Evolutionary conservation across 164 flowering plant genomes (phyloP), one percentile per base, ranked within the genome.

Genomic region (Aristolochia californica): DNA sequence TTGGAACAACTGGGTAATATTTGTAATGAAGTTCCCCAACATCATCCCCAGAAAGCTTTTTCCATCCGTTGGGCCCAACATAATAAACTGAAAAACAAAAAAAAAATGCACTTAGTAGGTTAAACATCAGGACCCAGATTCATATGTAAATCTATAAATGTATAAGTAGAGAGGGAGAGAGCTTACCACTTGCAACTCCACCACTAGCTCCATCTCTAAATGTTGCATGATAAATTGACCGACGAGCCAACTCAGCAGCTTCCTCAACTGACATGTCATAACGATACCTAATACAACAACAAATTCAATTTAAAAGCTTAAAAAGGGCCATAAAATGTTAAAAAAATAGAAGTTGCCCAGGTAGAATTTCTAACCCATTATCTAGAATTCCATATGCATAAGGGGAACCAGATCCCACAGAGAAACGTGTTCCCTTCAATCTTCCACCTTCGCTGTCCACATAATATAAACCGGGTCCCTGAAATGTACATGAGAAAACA

Each of bases 371-470:
- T 0, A 23, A 89, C 96, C 98, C 97, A 45, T 72, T 81, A 68
- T 93, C 97, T 61, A 93, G 70, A 1, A 89, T 90, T 77, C 97
- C 96, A 72, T 93, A 87, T 40, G 97, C 97, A 85, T 93, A 89
- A 20, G 98, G 97, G 48, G 97, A 93, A 67, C 98, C 98, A 65
- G 98, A 93, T 57, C 96, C 97, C 72, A 89, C 95, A 48, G 99
- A 89, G 66, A 93, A 93, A 43, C 87, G 72, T 12, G 66, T 76
- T 66, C 99, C 99, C 66, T 93, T 93, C 23, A 93, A 73, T 60
- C 99, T 75, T 66, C 97, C 97, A 52, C 97, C 99, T 73, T 90
- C 99, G 65, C 95, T 94, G 73, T 94, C 99, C 48, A 93, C 97
- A 61, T 87, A 93, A 61, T 93, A 93, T 23, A 93, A 75, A 48